Base-by-base conservation (phyloP, 345 rosid genomes). In the Brassica carinata region DNA sequence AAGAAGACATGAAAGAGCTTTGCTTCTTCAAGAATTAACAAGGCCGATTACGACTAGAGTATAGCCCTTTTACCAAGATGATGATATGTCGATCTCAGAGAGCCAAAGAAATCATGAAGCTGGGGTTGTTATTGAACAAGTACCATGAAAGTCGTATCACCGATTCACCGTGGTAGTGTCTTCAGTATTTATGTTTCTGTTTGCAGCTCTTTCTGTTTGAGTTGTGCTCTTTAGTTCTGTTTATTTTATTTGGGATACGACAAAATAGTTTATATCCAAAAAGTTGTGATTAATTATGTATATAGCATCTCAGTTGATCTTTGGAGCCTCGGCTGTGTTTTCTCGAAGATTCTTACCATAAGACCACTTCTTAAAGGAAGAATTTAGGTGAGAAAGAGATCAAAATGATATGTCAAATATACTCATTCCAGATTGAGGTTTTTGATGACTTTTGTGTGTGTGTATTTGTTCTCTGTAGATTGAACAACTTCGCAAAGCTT, bases 281-380 rank as follows among this genome's bases (percentile, higher is more conserved):
- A 13, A 45, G 9, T 38, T 38, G 55, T 45, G 55, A 45, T 13
- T 45, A 45, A 13, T 45, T 43, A 45, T 45, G 55, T 45, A 84
- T 92, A 90, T 78, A 85, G 84, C 11, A 87, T 88, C 38, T 82
- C 93, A 0, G 91, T 87, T 1, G 97, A 92, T 78, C 84, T 92
- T 23, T 90, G 97, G 97, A 92, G 97, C 62, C 85, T 88, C 9
- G 93, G 97, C 8, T 92, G 94, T 51, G 97, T 90, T 9, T 88
- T 90, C 73, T 88, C 90, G 2, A 90, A 90, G 84, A 84, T 92
- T 76, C 85, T 89, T 34, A 61, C 83, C 5, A 89, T 90, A 27
- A 90, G 84, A 66, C 97, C 92, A 75, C 83, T 89, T n/a, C 90
- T 92, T 2, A 92, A 90, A 82, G 97, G 91, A 67, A 87, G 97